These are phyloP conservation scores for Excoecaria cochinchinensis DNA, from an alignment of 345 rosid species.

Conservation along the genomic window DNA sequence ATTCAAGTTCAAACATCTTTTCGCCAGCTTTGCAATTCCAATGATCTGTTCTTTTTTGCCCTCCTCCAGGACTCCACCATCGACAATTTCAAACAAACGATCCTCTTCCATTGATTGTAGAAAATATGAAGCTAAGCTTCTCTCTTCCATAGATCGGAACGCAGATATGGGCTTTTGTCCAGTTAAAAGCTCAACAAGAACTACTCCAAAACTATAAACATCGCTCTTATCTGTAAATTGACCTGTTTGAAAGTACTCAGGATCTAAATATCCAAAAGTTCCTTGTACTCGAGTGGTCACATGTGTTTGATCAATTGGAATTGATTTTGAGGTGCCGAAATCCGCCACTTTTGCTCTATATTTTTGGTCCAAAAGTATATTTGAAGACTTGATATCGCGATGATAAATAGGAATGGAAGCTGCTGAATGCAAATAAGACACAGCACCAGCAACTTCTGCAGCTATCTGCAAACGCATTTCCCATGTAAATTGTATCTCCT, in stretches of 20 bases:
- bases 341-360: background rate
- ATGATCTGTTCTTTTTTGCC: background rate
- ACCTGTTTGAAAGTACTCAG: background rate
- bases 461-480: background rate
- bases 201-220: background rate
- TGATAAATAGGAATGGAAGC: background rate
- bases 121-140: slow-evolving; percentile 4
- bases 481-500: too few relatives aligned
- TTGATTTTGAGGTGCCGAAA: background rate
- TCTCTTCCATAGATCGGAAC: background rate
- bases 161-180: background rate
- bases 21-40: background rate
- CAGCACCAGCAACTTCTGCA: background rate
- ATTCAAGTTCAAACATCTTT: background rate
- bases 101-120: background rate
- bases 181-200: background rate
- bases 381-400: slow-evolving; percentile 1
- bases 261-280: background rate
- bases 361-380: background rate
- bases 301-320: background rate
- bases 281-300: background rate
- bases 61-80: background rate
- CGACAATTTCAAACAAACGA: slow-evolving; percentile 3
- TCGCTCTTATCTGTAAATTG: background rate
- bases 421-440: background rate